A percentile compares a stretch with the other conserved stretches of the same genome.
Conservation (phyloP, 2,329 filamentous ascomycete genomes). For the Botryotinia globosa region DNA sequence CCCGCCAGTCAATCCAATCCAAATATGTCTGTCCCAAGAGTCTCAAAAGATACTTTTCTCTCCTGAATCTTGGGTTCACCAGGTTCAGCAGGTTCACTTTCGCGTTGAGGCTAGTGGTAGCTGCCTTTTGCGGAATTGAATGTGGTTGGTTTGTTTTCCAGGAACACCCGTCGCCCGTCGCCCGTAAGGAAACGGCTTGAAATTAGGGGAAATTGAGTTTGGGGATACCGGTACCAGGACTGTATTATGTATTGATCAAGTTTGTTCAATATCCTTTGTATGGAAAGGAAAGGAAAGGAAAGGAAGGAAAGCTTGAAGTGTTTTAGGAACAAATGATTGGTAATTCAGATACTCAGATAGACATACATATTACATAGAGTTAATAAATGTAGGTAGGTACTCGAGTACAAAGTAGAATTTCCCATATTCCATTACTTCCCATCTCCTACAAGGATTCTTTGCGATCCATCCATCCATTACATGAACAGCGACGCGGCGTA, state of each 20-base stretch:
- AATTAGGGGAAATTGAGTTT: not conserved
- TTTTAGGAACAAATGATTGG: too few species aligned
- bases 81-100: not conserved
- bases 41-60: not conserved
- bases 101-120: constrained; percentile 2
- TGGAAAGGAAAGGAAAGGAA: not conserved
- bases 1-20: not conserved
- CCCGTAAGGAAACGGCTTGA: not conserved
- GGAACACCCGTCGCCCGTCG: not conserved
- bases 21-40: not conserved
- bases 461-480: too few species aligned
- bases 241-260: not conserved
- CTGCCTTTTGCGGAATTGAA: not conserved
- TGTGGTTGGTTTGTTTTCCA: constrained; percentile 5
- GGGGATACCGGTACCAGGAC: not conserved
- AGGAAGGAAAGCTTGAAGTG: not conserved
- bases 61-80: constrained; percentile 11
- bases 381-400: too few species aligned
- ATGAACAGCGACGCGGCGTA: not conserved
- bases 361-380: too few species aligned
- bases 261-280: too few species aligned
- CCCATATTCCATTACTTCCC: not conserved
- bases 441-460: not conserved
- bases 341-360: too few species aligned
- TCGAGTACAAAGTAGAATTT: too few species aligned